phyloP scores from a whole-genome alignment of 1,139 yeast species.

The Debaryomyces fabryi region DNA sequence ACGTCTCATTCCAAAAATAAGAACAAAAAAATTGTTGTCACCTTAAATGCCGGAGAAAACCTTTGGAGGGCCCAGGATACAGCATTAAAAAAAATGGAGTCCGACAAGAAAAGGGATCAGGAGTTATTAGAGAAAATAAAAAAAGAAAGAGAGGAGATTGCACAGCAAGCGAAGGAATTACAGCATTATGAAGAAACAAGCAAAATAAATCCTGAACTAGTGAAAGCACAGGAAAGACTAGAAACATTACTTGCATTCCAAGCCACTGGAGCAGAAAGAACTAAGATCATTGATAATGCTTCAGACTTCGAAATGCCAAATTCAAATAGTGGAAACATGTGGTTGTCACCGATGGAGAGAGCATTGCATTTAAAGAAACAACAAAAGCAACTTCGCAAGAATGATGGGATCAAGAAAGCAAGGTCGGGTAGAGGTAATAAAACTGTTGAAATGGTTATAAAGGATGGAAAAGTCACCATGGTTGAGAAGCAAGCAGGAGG shows the following conservation, averaged over 20 bases:
- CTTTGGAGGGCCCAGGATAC: constrained; percentile 70
- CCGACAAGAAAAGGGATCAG: constrained; percentile 27
- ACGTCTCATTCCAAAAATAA: constrained; percentile 22
- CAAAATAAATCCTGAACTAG: constrained; percentile 53
- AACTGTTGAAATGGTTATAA: constrained; percentile 75
- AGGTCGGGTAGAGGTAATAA: constrained; percentile 74
- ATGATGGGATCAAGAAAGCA: constrained; percentile 58
- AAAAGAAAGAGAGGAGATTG: constrained; percentile 33
- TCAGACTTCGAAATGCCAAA: constrained; percentile 76
- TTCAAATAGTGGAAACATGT: constrained; percentile 53
- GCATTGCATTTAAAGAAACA: constrained; percentile 82
- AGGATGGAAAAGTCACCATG: constrained; percentile 76
- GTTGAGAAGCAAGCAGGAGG: constrained; percentile 36
- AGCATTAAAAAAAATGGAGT: constrained; percentile 57
- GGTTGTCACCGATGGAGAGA: constrained; percentile 90
- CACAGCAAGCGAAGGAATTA: constrained; percentile 41
- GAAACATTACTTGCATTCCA: constrained; percentile 79
- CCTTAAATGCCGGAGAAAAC: constrained; percentile 62
- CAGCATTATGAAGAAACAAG: constrained; percentile 37
- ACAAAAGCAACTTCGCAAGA: constrained; percentile 68
- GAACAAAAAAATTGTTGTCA: constrained; percentile 49
- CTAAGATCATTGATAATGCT: constrained; percentile 90
- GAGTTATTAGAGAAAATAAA: constrained; percentile 22
- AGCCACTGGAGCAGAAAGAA: constrained; percentile 84
- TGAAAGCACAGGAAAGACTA: constrained; percentile 70